Evolutionary conservation across 2,329 filamentous ascomycete species (phyloP).

Genomic region (Clonostachys solani): DNA sequence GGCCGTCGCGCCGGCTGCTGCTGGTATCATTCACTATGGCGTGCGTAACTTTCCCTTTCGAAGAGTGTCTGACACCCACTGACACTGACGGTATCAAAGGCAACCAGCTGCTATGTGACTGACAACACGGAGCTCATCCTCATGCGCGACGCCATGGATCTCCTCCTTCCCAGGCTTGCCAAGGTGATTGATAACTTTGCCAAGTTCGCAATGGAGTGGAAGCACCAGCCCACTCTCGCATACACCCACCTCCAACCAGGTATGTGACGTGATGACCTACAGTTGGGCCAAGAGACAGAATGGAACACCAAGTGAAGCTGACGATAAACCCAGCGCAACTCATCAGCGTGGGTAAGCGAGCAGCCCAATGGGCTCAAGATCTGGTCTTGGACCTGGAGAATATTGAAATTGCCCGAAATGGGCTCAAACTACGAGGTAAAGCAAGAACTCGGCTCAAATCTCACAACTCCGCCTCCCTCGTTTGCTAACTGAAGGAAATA

Average conservation of each 20-base stretch:
- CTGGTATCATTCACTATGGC: conserved; percentile 78
- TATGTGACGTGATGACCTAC: conserved; percentile 22
- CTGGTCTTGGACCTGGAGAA: conserved; percentile 65
- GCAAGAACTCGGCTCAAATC: conserved; percentile 31
- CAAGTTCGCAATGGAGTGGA: conserved; percentile 68
- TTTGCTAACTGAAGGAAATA: conserved; percentile 38
- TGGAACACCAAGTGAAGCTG: background rate
- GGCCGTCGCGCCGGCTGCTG: conserved; percentile 67
- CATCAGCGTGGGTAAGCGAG: conserved; percentile 53
- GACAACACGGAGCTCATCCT: conserved; percentile 79
- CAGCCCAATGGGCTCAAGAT: conserved; percentile 66
- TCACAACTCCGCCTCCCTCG: background rate
- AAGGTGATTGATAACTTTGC: conserved; percentile 73
- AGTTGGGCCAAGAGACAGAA: conserved; percentile 24
- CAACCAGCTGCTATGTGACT: conserved; percentile 53
- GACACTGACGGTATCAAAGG: background rate
- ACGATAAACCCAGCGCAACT: conserved; percentile 13
- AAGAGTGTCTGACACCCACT: background rate
- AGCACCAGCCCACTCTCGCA: conserved; percentile 65
- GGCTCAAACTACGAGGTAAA: conserved; percentile 68
- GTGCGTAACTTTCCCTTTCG: conserved; percentile 3
- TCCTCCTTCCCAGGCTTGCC: conserved; percentile 75
- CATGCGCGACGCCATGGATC: conserved; percentile 56
- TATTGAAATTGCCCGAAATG: conserved; percentile 63
- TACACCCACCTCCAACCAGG: conserved; percentile 69